These are phyloP conservation scores for Cystobasidiaceae sp. DNA, from an alignment of 1,284 basidiomycete species.

Conservation along the genomic window DNA sequence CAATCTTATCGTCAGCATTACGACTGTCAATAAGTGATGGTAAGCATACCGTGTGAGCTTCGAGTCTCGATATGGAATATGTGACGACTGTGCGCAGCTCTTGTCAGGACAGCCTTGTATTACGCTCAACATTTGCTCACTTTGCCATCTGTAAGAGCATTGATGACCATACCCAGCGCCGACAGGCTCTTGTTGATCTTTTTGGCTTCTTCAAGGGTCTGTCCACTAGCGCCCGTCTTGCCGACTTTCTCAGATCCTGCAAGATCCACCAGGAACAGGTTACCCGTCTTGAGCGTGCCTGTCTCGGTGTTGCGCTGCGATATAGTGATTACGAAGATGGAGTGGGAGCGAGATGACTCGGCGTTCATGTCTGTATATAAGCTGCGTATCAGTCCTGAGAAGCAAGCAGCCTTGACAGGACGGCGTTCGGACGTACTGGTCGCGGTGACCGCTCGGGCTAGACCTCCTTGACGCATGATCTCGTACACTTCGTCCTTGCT, in stretches of 20 bases:
- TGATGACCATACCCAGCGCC: slow-evolving; percentile 99
- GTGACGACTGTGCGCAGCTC: slow-evolving; percentile 64
- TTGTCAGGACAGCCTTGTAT: not conserved
- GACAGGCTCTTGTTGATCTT: slow-evolving; percentile 99
- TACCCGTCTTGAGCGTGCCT: slow-evolving; percentile 92
- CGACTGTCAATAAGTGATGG: not conserved
- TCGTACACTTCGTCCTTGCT: slow-evolving; percentile 96
- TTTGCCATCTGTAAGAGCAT: slow-evolving; percentile 93
- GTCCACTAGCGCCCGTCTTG: slow-evolving; percentile 97
- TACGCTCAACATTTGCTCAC: slow-evolving; percentile 47
- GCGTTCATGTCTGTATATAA: slow-evolving; percentile 90
- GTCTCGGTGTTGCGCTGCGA: slow-evolving; percentile 92
- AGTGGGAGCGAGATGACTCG: slow-evolving; percentile 97
- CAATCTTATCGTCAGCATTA: not conserved
- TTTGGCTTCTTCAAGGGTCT: slow-evolving; percentile 98
- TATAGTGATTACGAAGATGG: slow-evolving; percentile 97
- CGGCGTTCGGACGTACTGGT: slow-evolving; percentile 63
- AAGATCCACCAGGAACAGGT: slow-evolving; percentile 95
- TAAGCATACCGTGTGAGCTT: slow-evolving; percentile 65
- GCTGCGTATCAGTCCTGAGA: not conserved
- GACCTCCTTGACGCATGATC: slow-evolving; percentile 95
- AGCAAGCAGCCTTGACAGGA: not conserved
- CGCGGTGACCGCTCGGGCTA: slow-evolving; percentile 83
- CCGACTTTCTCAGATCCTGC: slow-evolving; percentile 99
- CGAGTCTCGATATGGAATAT: slow-evolving; percentile 98